Evolutionary conservation across 768 basidiomycete species (phyloP).

Genomic region (Lentinula detonsa): DNA sequence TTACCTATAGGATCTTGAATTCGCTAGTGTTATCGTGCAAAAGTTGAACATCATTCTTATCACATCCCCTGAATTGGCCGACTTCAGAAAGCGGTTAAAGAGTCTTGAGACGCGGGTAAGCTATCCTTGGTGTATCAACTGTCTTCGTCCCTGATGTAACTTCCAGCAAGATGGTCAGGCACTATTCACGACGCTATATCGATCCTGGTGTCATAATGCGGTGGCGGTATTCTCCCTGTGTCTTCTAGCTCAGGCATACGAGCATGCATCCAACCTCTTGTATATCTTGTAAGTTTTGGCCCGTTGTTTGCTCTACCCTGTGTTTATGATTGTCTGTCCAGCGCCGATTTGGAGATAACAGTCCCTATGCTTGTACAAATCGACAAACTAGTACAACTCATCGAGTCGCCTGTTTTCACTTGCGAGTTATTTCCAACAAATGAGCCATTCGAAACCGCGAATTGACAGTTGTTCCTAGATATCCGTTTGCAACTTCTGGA

Average conservation of each 20-base stretch:
- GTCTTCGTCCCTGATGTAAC: background rate
- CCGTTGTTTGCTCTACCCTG: background rate
- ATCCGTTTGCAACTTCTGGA: conserved; percentile 91
- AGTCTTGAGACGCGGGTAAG: conserved; percentile 87
- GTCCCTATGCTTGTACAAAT: conserved; percentile 93
- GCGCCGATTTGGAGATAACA: conserved; percentile 95
- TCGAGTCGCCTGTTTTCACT: conserved; percentile 98
- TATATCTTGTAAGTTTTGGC: conserved; percentile 73
- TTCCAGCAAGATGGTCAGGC: conserved; percentile 93
- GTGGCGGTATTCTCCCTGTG: conserved; percentile 96
- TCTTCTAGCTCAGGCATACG: conserved; percentile 95
- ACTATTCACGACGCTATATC: conserved; percentile 87
- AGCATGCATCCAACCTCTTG: conserved; percentile 94
- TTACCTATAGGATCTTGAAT: conserved; percentile 78
- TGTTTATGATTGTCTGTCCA: conserved; percentile 21
- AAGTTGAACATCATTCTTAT: conserved; percentile 96
- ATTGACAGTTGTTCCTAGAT: conserved; percentile 33
- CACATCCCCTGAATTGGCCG: conserved; percentile 92
- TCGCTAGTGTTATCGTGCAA: conserved; percentile 96
- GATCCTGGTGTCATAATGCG: conserved; percentile 98
- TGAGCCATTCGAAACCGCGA: background rate
- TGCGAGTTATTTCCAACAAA: conserved; percentile 42
- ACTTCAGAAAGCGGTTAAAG: conserved; percentile 90
- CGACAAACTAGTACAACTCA: conserved; percentile 95
- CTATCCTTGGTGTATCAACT: conserved; percentile 5